Evolutionary conservation across 768 basidiomycete genomes (phyloP).

Genomic region (Suillus subalutaceus): DNA sequence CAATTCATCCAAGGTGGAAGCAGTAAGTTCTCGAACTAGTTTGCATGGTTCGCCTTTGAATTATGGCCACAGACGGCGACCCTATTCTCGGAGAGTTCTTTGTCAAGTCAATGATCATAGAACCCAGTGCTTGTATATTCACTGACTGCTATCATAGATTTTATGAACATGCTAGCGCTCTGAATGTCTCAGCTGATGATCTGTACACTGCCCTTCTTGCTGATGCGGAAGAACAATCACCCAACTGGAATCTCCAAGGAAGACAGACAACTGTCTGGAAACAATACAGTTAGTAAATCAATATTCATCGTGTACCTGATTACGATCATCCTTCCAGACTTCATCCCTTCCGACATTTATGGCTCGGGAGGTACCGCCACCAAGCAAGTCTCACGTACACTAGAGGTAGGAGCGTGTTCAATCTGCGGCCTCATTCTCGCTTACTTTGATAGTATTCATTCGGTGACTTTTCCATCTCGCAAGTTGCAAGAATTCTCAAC

Average conservation of each 20-base stretch:
- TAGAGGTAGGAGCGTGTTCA: conserved; percentile 45
- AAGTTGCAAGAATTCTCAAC: conserved; percentile 59
- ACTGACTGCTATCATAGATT: conserved; percentile 40
- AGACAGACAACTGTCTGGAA: conserved; percentile 63
- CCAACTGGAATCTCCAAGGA: conserved; percentile 66
- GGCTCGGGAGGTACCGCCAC: conserved; percentile 55
- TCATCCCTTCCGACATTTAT: conserved; percentile 35
- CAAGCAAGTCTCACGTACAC: conserved; percentile 62
- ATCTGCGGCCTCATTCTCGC: background rate
- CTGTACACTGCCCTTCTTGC: conserved; percentile 61
- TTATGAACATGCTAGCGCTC: conserved; percentile 46
- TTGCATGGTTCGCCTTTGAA: background rate
- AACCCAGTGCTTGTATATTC: background rate
- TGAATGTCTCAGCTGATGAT: conserved; percentile 50
- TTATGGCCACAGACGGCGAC: conserved; percentile 51
- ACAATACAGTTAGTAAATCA: conserved; percentile 39
- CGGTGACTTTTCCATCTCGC: conserved; percentile 64
- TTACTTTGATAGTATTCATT: conserved; percentile 53
- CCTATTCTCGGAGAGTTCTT: conserved; percentile 68
- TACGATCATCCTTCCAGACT: conserved; percentile 21
- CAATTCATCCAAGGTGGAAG: conserved; percentile 64
- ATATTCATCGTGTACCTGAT: background rate
- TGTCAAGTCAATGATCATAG: conserved; percentile 48
- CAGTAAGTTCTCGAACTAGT: conserved; percentile 41
- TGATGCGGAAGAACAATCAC: conserved; percentile 59